These are phyloP conservation scores for Carex littledalei DNA, from an alignment of 176 grass and related monocot species.

Conservation along the genomic window DNA sequence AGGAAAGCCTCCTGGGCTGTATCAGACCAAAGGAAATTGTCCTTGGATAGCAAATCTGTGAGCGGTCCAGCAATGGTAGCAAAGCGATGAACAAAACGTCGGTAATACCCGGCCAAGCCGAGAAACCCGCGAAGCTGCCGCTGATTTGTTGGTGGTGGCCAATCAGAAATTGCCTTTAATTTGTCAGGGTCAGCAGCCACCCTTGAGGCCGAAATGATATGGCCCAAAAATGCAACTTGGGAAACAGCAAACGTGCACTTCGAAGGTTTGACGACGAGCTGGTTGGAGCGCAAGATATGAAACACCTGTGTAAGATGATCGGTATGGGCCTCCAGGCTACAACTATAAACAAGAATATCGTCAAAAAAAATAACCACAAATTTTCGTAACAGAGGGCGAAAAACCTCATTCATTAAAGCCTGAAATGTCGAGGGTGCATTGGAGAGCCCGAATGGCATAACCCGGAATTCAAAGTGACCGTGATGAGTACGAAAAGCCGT, in stretches of 20 bases:
- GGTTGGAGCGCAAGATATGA: background rate
- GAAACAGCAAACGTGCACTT: background rate
- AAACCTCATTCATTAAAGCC: background rate
- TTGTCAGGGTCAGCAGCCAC: background rate
- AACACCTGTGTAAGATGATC: background rate
- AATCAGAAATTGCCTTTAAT: background rate
- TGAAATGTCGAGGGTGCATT: background rate
- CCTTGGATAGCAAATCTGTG: no score
- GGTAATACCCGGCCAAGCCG: background rate
- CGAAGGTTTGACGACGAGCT: background rate
- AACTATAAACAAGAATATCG: background rate
- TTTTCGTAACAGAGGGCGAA: background rate
- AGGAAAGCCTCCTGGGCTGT: no score
- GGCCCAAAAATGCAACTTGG: background rate
- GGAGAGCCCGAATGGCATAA: conserved; percentile 1
- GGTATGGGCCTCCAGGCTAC: background rate
- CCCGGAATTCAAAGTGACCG: background rate
- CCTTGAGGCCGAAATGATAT: background rate
- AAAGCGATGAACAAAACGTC: background rate
- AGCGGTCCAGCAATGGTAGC: background rate
- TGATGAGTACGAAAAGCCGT: background rate
- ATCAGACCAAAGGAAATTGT: no score
- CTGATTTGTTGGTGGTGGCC: background rate
- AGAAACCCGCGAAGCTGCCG: background rate
- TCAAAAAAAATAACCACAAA: background rate